phyloP scores from a whole-genome alignment of 345 rosid species.

The Aquilaria yunnanensis region DNA sequence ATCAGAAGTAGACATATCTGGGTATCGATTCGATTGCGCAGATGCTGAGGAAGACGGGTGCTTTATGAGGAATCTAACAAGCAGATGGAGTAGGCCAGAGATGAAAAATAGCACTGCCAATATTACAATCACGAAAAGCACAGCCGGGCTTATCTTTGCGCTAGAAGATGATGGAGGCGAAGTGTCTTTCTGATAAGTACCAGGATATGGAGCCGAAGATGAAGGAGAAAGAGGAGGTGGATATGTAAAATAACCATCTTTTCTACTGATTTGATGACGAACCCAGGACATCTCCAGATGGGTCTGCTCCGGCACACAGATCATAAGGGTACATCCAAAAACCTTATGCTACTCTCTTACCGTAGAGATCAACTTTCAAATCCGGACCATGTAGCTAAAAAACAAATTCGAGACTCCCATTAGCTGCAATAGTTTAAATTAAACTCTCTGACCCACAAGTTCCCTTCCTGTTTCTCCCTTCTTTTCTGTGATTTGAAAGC shows the following conservation, averaged over 20 bases:
- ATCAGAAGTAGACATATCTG: conserved; percentile 65
- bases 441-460: conserved; percentile 2
- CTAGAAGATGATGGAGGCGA: conserved; percentile 43
- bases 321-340: conserved; percentile 21
- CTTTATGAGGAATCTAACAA: conserved; percentile 75
- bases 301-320: conserved; percentile 26
- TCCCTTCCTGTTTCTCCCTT: not conserved
- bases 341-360: conserved; percentile 11
- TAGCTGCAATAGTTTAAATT: not conserved
- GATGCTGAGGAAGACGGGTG: conserved; percentile 48
- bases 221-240: conserved; percentile 38
- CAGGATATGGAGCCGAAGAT: conserved; percentile 8
- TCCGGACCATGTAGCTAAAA: conserved; percentile 4
- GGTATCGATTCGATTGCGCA: conserved; percentile 54
- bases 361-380: conserved; percentile 1
- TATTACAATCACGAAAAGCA: conserved; percentile 67
- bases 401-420: conserved; percentile 7
- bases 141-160: conserved; percentile 72
- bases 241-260: conserved; percentile 43
- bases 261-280: conserved; percentile 41
- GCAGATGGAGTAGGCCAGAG: conserved; percentile 76
- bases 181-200: conserved; percentile 35
- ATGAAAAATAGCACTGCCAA: conserved; percentile 76
- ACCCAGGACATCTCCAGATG: conserved; percentile 48
- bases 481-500: conserved; percentile 9